A percentile compares a stretch with the other conserved stretches of the same genome.
Conservation (phyloP, 225 moss, liverwort and hornwort species). For the Pseudoscleropodium purum region DNA sequence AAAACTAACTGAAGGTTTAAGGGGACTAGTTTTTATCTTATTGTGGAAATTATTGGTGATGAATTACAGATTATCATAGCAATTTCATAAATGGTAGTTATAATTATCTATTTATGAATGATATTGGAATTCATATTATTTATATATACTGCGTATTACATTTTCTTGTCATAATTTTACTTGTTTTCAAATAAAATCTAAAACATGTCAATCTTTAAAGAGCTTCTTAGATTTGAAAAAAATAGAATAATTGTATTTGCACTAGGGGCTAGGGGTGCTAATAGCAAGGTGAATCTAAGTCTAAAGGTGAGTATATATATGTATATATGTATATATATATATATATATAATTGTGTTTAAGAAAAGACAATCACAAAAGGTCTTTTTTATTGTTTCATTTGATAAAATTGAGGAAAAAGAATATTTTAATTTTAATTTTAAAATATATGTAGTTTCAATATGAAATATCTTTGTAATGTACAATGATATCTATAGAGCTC, state of each 20-base stretch:
- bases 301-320: too few relatives aligned
- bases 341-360: too few relatives aligned
- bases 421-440: background rate
- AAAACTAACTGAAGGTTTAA: background rate
- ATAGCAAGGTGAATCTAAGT: too few relatives aligned
- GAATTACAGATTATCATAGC: background rate
- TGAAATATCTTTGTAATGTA: background rate
- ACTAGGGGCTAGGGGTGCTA: accelerated
- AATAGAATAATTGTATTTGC: too few relatives aligned
- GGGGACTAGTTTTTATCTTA: too few relatives aligned
- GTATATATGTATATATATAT: too few relatives aligned
- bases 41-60: background rate
- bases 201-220: too few relatives aligned
- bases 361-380: too few relatives aligned
- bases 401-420: background rate
- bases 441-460: background rate
- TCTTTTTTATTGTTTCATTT: background rate
- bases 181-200: too few relatives aligned
- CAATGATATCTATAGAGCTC: background rate
- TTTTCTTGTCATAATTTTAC: too few relatives aligned
- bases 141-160: too few relatives aligned
- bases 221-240: too few relatives aligned
- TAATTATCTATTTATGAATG: background rate
- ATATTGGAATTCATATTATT: background rate
- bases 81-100: background rate